phyloP scores from a whole-genome alignment of 1,139 yeast genomes.

The Geotrichum fermentans region DNA sequence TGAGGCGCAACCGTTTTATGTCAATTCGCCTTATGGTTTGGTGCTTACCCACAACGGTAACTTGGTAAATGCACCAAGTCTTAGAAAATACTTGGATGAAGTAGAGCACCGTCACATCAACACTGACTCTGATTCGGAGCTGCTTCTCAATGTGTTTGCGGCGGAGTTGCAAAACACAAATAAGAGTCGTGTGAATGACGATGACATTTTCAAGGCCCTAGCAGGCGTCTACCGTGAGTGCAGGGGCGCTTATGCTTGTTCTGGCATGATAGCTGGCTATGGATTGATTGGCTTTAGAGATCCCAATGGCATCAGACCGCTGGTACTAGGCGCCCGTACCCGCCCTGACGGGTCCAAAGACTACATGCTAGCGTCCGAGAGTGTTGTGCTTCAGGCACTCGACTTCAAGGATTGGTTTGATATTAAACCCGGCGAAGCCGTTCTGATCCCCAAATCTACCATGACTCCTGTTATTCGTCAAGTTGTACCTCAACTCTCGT shows the following conservation, averaged over 20 bases:
- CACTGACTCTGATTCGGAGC: constrained; percentile 93
- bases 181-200: constrained; percentile 87
- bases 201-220: constrained; percentile 81
- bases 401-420: constrained; percentile 78
- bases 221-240: constrained; percentile 73
- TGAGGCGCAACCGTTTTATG: constrained; percentile 98
- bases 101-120: constrained; percentile 94
- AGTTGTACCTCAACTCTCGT: constrained; percentile 70
- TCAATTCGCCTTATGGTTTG: constrained; percentile 93
- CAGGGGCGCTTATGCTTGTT: constrained; percentile 95
- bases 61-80: constrained; percentile 78
- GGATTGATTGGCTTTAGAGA: constrained; percentile 95
- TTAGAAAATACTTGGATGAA: constrained; percentile 78
- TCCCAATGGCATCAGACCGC: constrained; percentile 93
- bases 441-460: constrained; percentile 73
- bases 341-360: constrained; percentile 67
- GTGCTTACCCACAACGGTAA: constrained; percentile 90
- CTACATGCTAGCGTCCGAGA: constrained; percentile 92
- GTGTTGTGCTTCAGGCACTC: constrained; percentile 89
- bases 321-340: constrained; percentile 74
- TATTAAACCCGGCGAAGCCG: constrained; percentile 91
- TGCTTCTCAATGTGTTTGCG: constrained; percentile 83
- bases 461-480: constrained; percentile 75
- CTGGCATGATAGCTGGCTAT: constrained; percentile 92
- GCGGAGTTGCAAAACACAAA: constrained; percentile 85